These are phyloP conservation scores for Hansfordia pulvinata DNA, from an alignment of 2,329 filamentous ascomycete species.

Conservation along the genomic window DNA sequence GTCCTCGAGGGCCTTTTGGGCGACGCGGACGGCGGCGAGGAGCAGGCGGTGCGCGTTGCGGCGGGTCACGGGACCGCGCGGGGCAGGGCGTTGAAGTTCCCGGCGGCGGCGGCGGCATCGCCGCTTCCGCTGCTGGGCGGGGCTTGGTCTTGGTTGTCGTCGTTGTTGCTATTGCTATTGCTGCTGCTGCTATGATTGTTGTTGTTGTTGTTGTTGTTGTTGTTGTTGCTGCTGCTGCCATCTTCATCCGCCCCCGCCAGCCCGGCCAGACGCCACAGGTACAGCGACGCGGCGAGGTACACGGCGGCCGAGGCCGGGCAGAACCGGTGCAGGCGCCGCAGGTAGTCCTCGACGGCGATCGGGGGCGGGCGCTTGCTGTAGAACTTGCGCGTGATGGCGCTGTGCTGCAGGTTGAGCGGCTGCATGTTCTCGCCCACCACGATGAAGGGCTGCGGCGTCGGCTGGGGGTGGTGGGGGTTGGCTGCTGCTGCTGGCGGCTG, in stretches of 20 bases:
- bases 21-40: slow-evolving; percentile 71
- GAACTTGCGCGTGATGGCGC: slow-evolving; percentile 81
- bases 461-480: too few relatives aligned
- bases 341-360: slow-evolving; percentile 72
- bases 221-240: too few relatives aligned
- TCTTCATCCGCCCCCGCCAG: slow-evolving; percentile 64
- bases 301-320: slow-evolving; percentile 91
- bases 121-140: too few relatives aligned
- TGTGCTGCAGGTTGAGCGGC: slow-evolving; percentile 64
- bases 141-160: too few relatives aligned
- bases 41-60: slow-evolving; percentile 79
- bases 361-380: slow-evolving; percentile 79
- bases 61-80: slow-evolving; percentile 66
- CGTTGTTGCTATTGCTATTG: too few relatives aligned
- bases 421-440: slow-evolving; percentile 57
- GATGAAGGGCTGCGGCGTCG: slow-evolving; percentile 34
- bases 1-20: slow-evolving; percentile 93
- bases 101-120: too few relatives aligned
- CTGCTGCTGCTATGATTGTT: too few relatives aligned
- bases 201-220: too few relatives aligned
- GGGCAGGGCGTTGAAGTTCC: too few relatives aligned
- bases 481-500: slow-evolving; percentile 33
- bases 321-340: slow-evolving; percentile 74
- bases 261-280: slow-evolving; percentile 73
- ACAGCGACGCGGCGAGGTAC: slow-evolving; percentile 77